A percentile compares a stretch with the other conserved stretches of the same genome.
Evolutionary conservation across 2,329 filamentous ascomycete genomes (phyloP).

Genomic region (Tolypocladium cylindrosporum): DNA sequence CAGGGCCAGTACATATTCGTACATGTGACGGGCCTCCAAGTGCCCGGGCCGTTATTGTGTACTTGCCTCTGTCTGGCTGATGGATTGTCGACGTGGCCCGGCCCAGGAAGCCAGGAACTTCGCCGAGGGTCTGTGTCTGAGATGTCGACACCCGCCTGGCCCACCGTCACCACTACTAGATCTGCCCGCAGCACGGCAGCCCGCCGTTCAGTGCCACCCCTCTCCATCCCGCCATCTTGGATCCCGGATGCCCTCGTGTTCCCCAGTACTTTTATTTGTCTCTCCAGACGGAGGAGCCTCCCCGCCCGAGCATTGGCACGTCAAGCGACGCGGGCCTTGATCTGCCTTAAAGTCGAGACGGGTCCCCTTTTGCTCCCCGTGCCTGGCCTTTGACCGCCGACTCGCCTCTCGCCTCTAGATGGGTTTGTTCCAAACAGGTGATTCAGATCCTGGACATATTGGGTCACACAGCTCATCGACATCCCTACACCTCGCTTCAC

Average conservation of each 20-base stretch:
- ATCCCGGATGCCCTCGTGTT: slow-evolving; percentile 15
- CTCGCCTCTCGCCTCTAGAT: slow-evolving; percentile 22
- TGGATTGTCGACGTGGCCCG: slow-evolving; percentile 4
- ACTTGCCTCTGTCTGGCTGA: slow-evolving; percentile 1
- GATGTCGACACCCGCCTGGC: slow-evolving; percentile 13
- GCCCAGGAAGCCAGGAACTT: not conserved
- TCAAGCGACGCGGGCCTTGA: slow-evolving; percentile 4
- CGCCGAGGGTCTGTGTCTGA: slow-evolving; percentile 12
- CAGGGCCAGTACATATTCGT: not conserved
- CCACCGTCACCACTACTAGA: not conserved
- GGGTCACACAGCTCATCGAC: slow-evolving; percentile 22
- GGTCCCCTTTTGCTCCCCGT: slow-evolving; percentile 2
- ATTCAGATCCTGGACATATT: slow-evolving; percentile 25
- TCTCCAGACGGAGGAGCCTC: not conserved
- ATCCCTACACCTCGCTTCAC: slow-evolving; percentile 18
- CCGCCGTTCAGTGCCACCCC: slow-evolving; percentile 11
- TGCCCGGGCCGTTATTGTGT: not conserved
- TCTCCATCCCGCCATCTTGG: slow-evolving; percentile 22
- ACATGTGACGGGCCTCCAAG: not conserved
- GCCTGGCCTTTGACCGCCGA: slow-evolving; percentile 5
- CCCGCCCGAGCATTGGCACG: slow-evolving; percentile 2
- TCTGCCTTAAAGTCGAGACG: slow-evolving; percentile 3
- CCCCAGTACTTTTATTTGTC: slow-evolving; percentile 9
- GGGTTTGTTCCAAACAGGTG: slow-evolving; percentile 24
- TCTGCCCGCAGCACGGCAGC: slow-evolving; percentile 13